These are phyloP conservation scores for Curvularia sp. DNA, from an alignment of 2,329 filamentous ascomycete genomes.

Conservation along the genomic window DNA sequence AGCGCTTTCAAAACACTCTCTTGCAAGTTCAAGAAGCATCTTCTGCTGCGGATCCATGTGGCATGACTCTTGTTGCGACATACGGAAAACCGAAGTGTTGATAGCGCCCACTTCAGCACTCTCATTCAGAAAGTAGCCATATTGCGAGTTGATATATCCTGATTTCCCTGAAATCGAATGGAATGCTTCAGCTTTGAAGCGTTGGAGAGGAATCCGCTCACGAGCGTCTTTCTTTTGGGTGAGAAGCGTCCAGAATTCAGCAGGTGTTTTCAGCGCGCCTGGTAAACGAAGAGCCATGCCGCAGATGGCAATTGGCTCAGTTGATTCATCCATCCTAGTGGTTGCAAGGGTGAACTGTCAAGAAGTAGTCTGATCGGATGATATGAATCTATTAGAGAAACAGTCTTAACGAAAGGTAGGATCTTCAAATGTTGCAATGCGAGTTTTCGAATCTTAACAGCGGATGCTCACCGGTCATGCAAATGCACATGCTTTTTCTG, in stretches of 20 bases:
- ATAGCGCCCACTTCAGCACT: background rate
- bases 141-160: slow-evolving; percentile 9
- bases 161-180: slow-evolving; percentile 27
- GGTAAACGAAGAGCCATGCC: slow-evolving; percentile 35
- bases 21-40: background rate
- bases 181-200: slow-evolving; percentile 18
- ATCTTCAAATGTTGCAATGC: no score
- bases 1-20: background rate
- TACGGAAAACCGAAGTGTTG: background rate
- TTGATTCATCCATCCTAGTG: background rate
- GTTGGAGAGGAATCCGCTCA: background rate
- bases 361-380: no score
- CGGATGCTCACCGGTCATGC: no score
- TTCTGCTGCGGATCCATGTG: background rate
- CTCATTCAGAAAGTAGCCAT: slow-evolving; percentile 31
- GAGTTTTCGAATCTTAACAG: no score
- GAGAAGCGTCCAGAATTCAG: slow-evolving; percentile 47
- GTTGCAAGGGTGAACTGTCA: no score
- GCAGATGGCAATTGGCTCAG: slow-evolving; percentile 27
- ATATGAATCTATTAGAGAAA: no score
- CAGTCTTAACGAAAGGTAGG: no score
- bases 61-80: background rate
- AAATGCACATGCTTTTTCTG: no score
- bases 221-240: background rate
- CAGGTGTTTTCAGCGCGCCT: slow-evolving; percentile 18